A percentile compares a stretch with the other conserved stretches of the same genome.
These are phyloP conservation scores for Rhodotorula mucilaginosa DNA, from an alignment of 1,284 basidiomycete species.

Conservation along the genomic window DNA sequence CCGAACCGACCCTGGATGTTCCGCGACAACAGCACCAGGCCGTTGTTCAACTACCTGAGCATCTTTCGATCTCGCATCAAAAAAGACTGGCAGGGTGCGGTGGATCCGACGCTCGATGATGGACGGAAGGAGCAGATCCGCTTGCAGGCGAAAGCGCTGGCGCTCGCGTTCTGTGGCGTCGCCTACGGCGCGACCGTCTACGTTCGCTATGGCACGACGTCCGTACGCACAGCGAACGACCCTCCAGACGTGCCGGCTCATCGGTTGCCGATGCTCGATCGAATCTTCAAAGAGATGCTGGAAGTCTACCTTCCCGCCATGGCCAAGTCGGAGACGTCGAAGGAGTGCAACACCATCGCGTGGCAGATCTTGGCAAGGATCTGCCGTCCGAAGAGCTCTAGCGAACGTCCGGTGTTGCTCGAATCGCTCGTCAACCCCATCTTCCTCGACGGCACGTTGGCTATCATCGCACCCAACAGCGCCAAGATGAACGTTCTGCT, in stretches of 20 bases:
- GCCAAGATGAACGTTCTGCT: not conserved
- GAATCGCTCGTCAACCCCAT: slow-evolving; percentile 30
- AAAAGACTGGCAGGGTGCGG: not conserved
- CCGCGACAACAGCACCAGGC: slow-evolving; percentile 1
- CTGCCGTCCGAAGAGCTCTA: slow-evolving; percentile 1
- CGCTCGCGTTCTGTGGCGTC: slow-evolving; percentile 6
- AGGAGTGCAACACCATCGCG: not conserved
- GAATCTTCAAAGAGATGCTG: slow-evolving; percentile 7
- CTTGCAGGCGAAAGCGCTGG: slow-evolving; percentile 20
- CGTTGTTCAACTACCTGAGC: slow-evolving; percentile 1
- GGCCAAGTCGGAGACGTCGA: slow-evolving; percentile 2
- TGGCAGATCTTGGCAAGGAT: slow-evolving; percentile 24
- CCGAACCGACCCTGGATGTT: slow-evolving; percentile 13
- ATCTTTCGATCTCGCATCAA: slow-evolving; percentile 11
- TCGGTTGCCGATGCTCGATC: slow-evolving; percentile 8
- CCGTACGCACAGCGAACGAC: not conserved
- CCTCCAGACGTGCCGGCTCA: not conserved
- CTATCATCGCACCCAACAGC: not conserved
- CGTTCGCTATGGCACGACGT: slow-evolving; percentile 5
- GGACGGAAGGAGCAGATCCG: slow-evolving; percentile 1
- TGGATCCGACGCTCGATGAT: not conserved
- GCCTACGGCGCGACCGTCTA: slow-evolving; percentile 18
- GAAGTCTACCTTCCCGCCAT: slow-evolving; percentile 2
- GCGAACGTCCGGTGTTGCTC: slow-evolving; percentile 5
- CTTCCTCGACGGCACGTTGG: slow-evolving; percentile 17